Base-by-base conservation (phyloP, 306 rosid genomes). In the Inga laurina region DNA sequence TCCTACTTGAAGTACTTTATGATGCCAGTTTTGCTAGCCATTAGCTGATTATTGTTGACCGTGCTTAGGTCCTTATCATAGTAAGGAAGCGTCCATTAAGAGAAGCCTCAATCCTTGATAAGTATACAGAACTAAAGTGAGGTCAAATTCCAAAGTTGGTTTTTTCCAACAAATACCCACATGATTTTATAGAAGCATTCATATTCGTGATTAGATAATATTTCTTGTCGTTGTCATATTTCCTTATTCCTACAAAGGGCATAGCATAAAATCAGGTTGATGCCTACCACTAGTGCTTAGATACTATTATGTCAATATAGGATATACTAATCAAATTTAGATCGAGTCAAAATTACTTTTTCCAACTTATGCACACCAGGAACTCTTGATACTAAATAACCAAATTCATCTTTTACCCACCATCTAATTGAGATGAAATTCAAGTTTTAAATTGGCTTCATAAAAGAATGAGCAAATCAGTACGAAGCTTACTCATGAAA, bases 401-500 rank as follows among this genome's bases (percentile, higher is more conserved):
- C 43, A 78, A 68, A 75, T 22, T 7, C 57, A 19, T 64, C 13
- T 41, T 59, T 35, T 2, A 44, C 52, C 65, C 69, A 32, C 30
- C 62, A 69, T 66, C 27, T 32, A 64, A 76, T 77, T 43, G 59
- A 74, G 52, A 81, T 14, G 35, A 79, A 79, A 84, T 48, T 51
- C 44, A 77, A 79, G 52, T 80, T 61, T 10, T 5, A 32, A 44
- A 72, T 66, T 66, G 72, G 72, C 19, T 22, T 72, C 16, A 71
- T 4, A 0, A 72, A 72, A 15, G 10, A 32, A 74, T 67, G 30
- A 35, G 77, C 11, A 82, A 30, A 76, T 44, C 8, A 56, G 19
- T 75, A 57, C 57, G 80, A 74, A 76, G 71, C 94, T 86, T 92
- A 96, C 99, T 93, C 98, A 19, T 96, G 97, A 86, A 96, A 96